Conservation (phyloP, 2,329 filamentous ascomycete species). For the Pseudopithomyces chartarum region DNA sequence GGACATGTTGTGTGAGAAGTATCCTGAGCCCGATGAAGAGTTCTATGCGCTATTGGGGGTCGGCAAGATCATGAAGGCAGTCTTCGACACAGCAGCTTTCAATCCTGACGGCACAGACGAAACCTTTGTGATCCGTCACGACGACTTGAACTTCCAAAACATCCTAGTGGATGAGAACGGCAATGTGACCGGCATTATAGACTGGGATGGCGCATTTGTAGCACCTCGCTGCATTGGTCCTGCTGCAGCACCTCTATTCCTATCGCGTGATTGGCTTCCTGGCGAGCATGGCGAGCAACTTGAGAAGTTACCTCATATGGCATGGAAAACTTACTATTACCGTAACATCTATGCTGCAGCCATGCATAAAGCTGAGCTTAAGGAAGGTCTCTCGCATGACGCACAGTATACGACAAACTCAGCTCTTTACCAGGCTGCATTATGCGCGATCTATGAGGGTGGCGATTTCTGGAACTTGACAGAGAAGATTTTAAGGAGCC, state of each 20-base stretch:
- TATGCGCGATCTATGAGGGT: background rate
- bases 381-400: background rate
- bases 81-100: background rate
- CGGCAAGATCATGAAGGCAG: background rate
- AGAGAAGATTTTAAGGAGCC: background rate
- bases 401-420: background rate
- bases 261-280: background rate
- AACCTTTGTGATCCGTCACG: conserved; percentile 2
- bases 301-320: background rate
- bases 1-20: no score
- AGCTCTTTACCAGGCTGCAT: background rate
- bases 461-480: background rate
- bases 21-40: no score
- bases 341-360: background rate
- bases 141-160: conserved; percentile 22
- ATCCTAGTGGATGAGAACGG: conserved; percentile 14
- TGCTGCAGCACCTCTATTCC: background rate
- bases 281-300: background rate
- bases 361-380: background rate
- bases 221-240: background rate
- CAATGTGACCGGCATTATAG: conserved; percentile 19
- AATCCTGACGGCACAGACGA: background rate
- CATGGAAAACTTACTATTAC: background rate
- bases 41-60: background rate
- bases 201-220: conserved; percentile 19